Evolutionary conservation across 2,329 filamentous ascomycete genomes (phyloP), one percentile per base, ranked within the genome.

Genomic region (Cladosporium colombiae): DNA sequence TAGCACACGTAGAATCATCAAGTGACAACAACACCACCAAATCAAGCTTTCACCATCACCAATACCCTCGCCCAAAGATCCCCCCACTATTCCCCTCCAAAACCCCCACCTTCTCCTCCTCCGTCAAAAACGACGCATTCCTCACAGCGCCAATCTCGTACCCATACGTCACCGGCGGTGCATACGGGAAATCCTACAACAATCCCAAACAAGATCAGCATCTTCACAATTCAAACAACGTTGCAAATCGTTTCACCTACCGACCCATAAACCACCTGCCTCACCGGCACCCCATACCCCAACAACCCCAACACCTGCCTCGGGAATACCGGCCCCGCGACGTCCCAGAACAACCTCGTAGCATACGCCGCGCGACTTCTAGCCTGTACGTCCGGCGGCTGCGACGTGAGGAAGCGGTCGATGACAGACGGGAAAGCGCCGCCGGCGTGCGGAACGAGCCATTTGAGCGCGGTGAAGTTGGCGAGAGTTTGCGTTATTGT

Each of bases 401-500:
- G 75, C 71, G 59, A 78, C 74, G 8, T 74, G 72, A 79, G 74
- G 59, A 82, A 78, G 0, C 81, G 76, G 0, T 78, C 77, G 3
- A 81, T 65, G 0, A 82, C 62, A 0, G 80, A 74, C 21, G 81
- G 78, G 18, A 83, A 67, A 1, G 75, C 73, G 2, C 81, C 81
- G 2, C 81, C 82, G 5, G 74, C 72, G 65, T 84, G 82, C 3
- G 81, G 78, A 31, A 84, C 75, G 14, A 83, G 75, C 72, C 79
- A 82, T 1, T 70, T 79, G 65, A 84, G 76, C 44, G 80, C 71
- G 0, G 81, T 79, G 71, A 77, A 81, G 1, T 76, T 73, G 11
- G 76, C 70, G 3, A 83, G 72, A 0, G 80, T 81, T 4, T 79
- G 80, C 0, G 75, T 77, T 2, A 80, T 68, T 46, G 84, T 80